Evolutionary conservation across 768 basidiomycete genomes (phyloP), one percentile per base, ranked within the genome.

Genomic region (Mycena alexandri): DNA sequence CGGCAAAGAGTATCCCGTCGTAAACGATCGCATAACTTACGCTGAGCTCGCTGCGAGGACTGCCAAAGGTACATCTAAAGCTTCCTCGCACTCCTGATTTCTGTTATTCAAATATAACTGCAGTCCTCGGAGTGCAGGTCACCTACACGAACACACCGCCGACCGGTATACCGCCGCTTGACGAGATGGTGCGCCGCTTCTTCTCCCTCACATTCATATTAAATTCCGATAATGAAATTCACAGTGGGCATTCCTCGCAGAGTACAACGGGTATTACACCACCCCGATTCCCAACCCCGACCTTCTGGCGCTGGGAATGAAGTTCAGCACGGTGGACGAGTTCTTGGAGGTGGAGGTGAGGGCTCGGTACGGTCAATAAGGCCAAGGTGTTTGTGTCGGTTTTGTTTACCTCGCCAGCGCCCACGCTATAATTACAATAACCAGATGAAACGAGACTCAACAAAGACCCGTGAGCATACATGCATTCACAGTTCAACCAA

Each of bases 221-320:
- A 6, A 10, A 16, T 22, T 11, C 14, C 22, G 24, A 14, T 29
- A 14, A 7, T 51, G 7, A 25, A 51, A 29, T 25, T n/a, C 14
- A 17, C 9, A 38, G 38, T 38, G 38, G 38, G 38, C 10, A 44
- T 57, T 7, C 7, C 41, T 43, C 42, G 22, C 25, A 3, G 56
- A 57, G 24, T 44, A 57, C 56, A 19, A 29, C 12, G 42, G 56
- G 11, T 24, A 43, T 8, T 57, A 29, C 24, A 57, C 56, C 21
- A 57, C 56, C 11, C 56, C 56, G 21, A 41, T 57, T 5, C 56
- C 56, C 41, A 57, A 57, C 21, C 56, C 56, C 21, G 56, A 29
- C 22, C 56, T 57, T 0, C 22, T 57, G 17, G 43, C 42, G 34
- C 43, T 57, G 5, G 56, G 56, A 3, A 24, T 29, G 21, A n/a